phyloP scores from a whole-genome alignment of 2,329 filamentous ascomycete species.

The Diaporthe citrichinensis region DNA sequence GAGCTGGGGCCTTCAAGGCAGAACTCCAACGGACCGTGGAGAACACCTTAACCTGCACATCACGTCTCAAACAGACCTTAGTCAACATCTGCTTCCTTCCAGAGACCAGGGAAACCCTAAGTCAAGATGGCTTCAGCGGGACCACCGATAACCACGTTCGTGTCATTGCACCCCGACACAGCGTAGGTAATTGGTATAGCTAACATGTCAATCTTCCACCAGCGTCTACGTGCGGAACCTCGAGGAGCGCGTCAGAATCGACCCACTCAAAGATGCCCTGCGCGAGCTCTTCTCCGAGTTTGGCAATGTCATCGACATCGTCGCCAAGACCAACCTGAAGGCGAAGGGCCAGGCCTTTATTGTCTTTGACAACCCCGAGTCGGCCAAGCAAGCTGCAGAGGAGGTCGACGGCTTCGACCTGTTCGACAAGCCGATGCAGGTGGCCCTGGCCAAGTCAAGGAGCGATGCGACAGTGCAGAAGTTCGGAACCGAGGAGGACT shows the following conservation, averaged over 20 bases:
- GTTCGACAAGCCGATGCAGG: slow-evolving; percentile 89
- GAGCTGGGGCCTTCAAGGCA: background rate
- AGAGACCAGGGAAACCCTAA: background rate
- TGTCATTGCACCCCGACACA: slow-evolving; percentile 82
- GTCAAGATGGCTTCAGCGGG: slow-evolving; percentile 54
- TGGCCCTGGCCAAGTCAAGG: slow-evolving; percentile 84
- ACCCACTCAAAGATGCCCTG: slow-evolving; percentile 80
- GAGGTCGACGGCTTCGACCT: slow-evolving; percentile 94
- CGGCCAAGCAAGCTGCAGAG: slow-evolving; percentile 85
- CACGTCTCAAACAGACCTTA: background rate
- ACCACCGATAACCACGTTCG: slow-evolving; percentile 75
- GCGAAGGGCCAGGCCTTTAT: slow-evolving; percentile 97
- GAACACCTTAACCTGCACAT: background rate
- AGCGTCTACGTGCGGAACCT: slow-evolving; percentile 85
- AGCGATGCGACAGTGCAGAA: slow-evolving; percentile 90
- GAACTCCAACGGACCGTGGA: background rate
- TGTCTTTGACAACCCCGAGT: slow-evolving; percentile 86
- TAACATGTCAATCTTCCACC: slow-evolving; percentile 50
- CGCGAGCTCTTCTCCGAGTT: slow-evolving; percentile 88
- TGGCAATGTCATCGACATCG: slow-evolving; percentile 82
- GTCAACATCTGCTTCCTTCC: background rate
- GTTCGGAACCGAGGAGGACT: slow-evolving; percentile 81
- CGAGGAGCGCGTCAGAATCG: slow-evolving; percentile 90
- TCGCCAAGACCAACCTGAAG: slow-evolving; percentile 83
- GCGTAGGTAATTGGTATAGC: slow-evolving; percentile 50